A percentile compares a stretch with the other conserved stretches of the same genome.
Conservation (phyloP, 2,329 filamentous ascomycete genomes). For the Zasmidium citrigriseum region DNA sequence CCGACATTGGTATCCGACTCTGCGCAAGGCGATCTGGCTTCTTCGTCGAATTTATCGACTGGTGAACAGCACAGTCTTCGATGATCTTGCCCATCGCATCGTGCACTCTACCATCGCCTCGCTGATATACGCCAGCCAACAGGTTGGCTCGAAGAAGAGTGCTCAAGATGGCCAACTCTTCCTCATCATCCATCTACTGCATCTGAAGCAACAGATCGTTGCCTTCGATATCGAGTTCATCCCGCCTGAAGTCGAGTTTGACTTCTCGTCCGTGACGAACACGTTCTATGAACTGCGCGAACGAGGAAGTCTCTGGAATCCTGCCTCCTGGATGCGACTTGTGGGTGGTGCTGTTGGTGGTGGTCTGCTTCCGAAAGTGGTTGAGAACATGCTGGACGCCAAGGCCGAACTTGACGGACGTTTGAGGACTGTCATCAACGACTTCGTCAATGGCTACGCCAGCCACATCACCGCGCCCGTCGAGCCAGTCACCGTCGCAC, state of each 20-base stretch:
- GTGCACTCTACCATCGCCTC: conserved; percentile 88
- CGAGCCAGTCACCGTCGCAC: conserved; percentile 23
- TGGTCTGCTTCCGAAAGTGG: conserved; percentile 63
- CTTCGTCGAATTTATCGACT: conserved; percentile 69
- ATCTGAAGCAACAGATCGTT: conserved; percentile 93
- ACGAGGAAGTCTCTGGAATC: conserved; percentile 66
- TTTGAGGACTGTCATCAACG: conserved; percentile 64
- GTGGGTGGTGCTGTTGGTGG: conserved; percentile 46
- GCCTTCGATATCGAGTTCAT: conserved; percentile 89
- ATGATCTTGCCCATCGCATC: conserved; percentile 75
- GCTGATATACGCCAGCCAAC: conserved; percentile 70
- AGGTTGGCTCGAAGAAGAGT: conserved; percentile 64
- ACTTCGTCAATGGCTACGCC: conserved; percentile 63
- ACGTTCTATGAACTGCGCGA: conserved; percentile 69
- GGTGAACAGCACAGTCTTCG: conserved; percentile 69
- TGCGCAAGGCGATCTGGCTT: conserved; percentile 68
- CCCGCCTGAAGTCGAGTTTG: conserved; percentile 64
- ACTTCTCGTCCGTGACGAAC: conserved; percentile 65
- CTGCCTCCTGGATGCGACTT: conserved; percentile 61
- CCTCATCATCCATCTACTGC: conserved; percentile 89
- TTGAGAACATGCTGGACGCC: conserved; percentile 71
- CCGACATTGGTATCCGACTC: conserved; percentile 63
- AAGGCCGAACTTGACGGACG: conserved; percentile 67
- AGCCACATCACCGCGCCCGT: conserved; percentile 56
- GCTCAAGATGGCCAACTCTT: conserved; percentile 83